Percentiles rank a stretch among this genome's conserved stretches.
These are phyloP conservation scores for Xylaria cubensis DNA, from an alignment of 495 filamentous ascomycete species.

Conservation along the genomic window DNA sequence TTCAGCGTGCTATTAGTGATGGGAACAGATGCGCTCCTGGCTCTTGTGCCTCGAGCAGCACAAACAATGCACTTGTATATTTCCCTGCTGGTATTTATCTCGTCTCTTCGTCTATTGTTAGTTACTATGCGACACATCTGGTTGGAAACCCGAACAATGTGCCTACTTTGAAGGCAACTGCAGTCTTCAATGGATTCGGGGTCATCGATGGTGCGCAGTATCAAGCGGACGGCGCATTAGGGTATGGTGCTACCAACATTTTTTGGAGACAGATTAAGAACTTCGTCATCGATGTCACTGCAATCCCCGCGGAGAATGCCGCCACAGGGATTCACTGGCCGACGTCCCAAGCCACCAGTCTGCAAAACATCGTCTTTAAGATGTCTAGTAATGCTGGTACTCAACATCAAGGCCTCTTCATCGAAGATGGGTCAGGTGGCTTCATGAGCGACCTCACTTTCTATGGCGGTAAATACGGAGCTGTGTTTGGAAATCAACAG, in stretches of 20 bases:
- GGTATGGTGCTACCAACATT: conserved; percentile 65
- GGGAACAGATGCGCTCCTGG: conserved; percentile 75
- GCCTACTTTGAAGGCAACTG: conserved; percentile 68
- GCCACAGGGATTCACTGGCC: conserved; percentile 81
- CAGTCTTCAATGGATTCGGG: conserved; percentile 62
- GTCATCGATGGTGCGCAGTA: conserved; percentile 68
- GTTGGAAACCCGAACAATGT: conserved; percentile 73
- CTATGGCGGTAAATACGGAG: conserved; percentile 69
- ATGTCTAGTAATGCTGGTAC: conserved; percentile 63
- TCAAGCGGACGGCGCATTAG: conserved; percentile 35
- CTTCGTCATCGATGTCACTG: conserved; percentile 72
- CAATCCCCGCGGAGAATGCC: conserved; percentile 57
- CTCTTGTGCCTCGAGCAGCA: conserved; percentile 77
- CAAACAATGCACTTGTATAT: conserved; percentile 74
- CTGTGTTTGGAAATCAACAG: conserved; percentile 77
- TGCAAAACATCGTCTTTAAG: conserved; percentile 75
- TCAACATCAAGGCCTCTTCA: conserved; percentile 76
- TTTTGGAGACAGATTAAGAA: conserved; percentile 81
- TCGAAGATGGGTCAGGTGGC: conserved; percentile 76
- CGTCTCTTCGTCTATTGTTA: conserved; percentile 67
- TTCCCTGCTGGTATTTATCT: conserved; percentile 80
- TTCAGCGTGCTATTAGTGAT: conserved; percentile 78
- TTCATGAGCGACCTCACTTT: conserved; percentile 77
- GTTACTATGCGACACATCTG: conserved; percentile 70
- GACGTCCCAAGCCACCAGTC: conserved; percentile 72